Evolutionary conservation across 352 stramenopile genomes (phyloP), one percentile per base, ranked within the genome.

Genomic region (Phytophthora pseudosyringae): DNA sequence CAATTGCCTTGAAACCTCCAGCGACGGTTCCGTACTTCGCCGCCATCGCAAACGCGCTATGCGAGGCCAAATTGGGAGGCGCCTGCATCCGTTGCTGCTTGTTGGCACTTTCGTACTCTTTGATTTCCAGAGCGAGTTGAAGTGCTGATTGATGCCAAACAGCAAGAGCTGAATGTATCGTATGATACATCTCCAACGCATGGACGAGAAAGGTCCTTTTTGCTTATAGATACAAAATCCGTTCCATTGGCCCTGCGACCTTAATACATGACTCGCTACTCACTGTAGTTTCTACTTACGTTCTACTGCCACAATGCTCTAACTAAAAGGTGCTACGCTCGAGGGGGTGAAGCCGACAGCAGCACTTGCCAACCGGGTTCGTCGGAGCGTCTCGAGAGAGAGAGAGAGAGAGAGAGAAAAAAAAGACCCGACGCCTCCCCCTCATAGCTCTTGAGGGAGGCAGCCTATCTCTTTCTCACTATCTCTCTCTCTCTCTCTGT

Each of bases 311-410:
- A 66, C 56, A 51, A 47, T 70, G 62, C 57, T 64, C 61, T 71
- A 71, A 60, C 16, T 66, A 54, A 28, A 45, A 47, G 59, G 48
- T 59, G 52, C 38, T 38, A 53, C 50, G 54, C 67, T 69, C 52
- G 41, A 53, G 16, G 15, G 28, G 43, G 15, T 39, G 66, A 66
- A 71, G 59, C 64, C 71, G 71, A 74, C 64, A 46, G 75, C 78
- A 87, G 78, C 78, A 80, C 78, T 87, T 87, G 78, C 75, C 66
- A 65, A 64, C 59, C 59, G 32, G 57, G 13, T 67, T 66, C 52
- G 10, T 47, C 29, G 7, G 53, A 60, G 62, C 56, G 48, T 33
- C 25, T n/a, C n/a, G 25, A 21, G 21, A 21, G 21, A 21, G 39
- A 45, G 21, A 43, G 25, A 21, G 21, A 21, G 25, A 21, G 21